Base-by-base conservation (phyloP, 495 filamentous ascomycete genomes). In the Aspergillus sparsus region DNA sequence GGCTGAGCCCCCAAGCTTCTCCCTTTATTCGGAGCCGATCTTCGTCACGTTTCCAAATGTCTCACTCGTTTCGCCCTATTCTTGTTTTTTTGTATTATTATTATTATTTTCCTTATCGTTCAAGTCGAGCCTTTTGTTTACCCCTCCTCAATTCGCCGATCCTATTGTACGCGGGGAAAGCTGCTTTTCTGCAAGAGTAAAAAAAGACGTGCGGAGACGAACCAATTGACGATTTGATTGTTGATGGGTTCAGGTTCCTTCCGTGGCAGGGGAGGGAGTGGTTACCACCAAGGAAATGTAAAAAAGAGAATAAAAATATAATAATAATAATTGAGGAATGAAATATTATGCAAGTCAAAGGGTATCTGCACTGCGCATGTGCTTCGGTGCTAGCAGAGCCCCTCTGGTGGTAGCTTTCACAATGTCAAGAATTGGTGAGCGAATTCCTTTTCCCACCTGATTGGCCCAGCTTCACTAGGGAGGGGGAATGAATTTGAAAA, bases 131-230 rank as follows among this genome's bases (percentile, higher is more conserved):
- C 49, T 65, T 59, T 65, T 51, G 63, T 62, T 65, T 57, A 69
- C 70, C 71, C 70, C 66, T 71, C 68, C 70, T 71, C 41, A 52
- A 65, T 55, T 66, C 58, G 74, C 64, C 64, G 71, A 77, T 77
- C 71, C 66, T 68, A 63, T 69, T 58, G 63, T 68, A 59, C 69
- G 75, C 71, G 70, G 75, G 72, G 74, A 69, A 77, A 74, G 69
- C 73, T 76, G 70, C 60, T 62, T 60, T 66, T 61, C 70, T 69
- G 68, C 70, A 71, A 51, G 64, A 65, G 61, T 62, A 60, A 60
- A 62, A 27, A 27, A 67, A 59, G 56, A 51, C 58, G 63, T 72
- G 70, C 61, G 67, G 60, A 70, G 69, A 63, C 65, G 58, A 63
- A 55, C 71, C 69, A 73, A 74, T 76, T 77, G 75, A 53, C 55